Evolutionary conservation across 805 yeast species (phyloP).

Genomic region (Starmerella lactis-condensi): DNA sequence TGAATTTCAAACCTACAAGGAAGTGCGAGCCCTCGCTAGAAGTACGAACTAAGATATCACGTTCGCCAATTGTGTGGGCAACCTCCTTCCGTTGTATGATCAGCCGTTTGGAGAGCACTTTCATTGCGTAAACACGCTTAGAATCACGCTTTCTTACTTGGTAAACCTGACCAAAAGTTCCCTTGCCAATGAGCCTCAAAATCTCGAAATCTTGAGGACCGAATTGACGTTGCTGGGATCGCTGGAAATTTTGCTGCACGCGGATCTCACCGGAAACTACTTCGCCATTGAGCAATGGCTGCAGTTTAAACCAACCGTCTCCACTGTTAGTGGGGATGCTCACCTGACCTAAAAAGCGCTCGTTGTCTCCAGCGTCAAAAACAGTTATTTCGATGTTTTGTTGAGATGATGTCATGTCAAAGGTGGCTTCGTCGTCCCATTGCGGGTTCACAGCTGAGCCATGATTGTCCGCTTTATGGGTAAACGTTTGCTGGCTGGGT

Average conservation of each 20-base stretch:
- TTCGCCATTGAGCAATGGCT: slow-evolving; percentile 59
- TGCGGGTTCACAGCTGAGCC: slow-evolving; percentile 37
- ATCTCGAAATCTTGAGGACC: slow-evolving; percentile 94
- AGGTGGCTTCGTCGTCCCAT: slow-evolving; percentile 85
- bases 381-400: slow-evolving; percentile 80
- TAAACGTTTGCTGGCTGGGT: slow-evolving; percentile 4
- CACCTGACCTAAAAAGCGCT: slow-evolving; percentile 66
- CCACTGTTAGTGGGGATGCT: slow-evolving; percentile 28
- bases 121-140: slow-evolving; percentile 88
- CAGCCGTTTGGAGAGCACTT: slow-evolving; percentile 80
- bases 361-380: slow-evolving; percentile 69
- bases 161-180: slow-evolving; percentile 94
- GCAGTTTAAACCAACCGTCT: slow-evolving; percentile 57
- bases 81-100: slow-evolving; percentile 93
- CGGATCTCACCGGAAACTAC: slow-evolving; percentile 59
- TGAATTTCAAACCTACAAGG: slow-evolving; percentile 86
- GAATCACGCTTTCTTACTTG: slow-evolving; percentile 88
- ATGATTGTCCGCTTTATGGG: slow-evolving; percentile 1
- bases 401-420: slow-evolving; percentile 67
- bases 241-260: slow-evolving; percentile 53
- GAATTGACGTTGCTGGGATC: slow-evolving; percentile 45
- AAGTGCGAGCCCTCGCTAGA: slow-evolving; percentile 79
- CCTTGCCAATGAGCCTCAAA: slow-evolving; percentile 76
- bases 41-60: slow-evolving; percentile 84
- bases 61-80: slow-evolving; percentile 94